Conservation (phyloP, 2,329 filamentous ascomycete genomes). For the Chaetomium strumarium region DNA sequence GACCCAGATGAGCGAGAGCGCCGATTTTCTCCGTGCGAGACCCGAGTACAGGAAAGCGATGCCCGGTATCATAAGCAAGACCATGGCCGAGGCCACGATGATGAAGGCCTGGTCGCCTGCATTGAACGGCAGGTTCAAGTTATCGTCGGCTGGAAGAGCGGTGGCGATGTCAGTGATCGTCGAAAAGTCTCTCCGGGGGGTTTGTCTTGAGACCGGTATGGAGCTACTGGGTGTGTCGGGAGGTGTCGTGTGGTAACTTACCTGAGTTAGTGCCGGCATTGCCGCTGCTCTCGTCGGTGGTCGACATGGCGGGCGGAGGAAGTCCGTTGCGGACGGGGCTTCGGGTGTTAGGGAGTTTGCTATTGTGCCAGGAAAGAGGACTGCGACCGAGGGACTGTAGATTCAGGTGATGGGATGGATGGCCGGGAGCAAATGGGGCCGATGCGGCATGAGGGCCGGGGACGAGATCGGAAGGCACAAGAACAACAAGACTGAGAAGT, state of each 20-base stretch:
- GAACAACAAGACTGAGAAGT: background rate
- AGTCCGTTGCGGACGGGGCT: conserved; percentile 6
- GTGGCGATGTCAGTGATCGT: background rate
- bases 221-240: background rate
- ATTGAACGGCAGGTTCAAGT: conserved; percentile 94
- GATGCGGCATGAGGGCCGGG: too few relatives aligned
- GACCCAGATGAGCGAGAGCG: conserved; percentile 93
- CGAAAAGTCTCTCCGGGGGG: background rate
- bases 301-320: conserved; percentile 15
- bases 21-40: conserved; percentile 94
- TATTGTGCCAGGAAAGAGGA: background rate
- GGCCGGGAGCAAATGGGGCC: too few relatives aligned
- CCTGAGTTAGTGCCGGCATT: conserved; percentile 10
- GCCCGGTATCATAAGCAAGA: conserved; percentile 92
- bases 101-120: conserved; percentile 93
- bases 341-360: background rate
- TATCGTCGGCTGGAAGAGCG: conserved; percentile 58
- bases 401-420: background rate
- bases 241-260: conserved; percentile 2
- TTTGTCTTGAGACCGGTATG: background rate
- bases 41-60: conserved; percentile 97
- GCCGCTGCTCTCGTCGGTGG: conserved; percentile 11
- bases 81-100: conserved; percentile 82
- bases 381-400: background rate
- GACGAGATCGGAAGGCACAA: background rate